Evolutionary conservation across 1,284 basidiomycete genomes (phyloP).

Genomic region (Apiotrichum brassicae): DNA sequence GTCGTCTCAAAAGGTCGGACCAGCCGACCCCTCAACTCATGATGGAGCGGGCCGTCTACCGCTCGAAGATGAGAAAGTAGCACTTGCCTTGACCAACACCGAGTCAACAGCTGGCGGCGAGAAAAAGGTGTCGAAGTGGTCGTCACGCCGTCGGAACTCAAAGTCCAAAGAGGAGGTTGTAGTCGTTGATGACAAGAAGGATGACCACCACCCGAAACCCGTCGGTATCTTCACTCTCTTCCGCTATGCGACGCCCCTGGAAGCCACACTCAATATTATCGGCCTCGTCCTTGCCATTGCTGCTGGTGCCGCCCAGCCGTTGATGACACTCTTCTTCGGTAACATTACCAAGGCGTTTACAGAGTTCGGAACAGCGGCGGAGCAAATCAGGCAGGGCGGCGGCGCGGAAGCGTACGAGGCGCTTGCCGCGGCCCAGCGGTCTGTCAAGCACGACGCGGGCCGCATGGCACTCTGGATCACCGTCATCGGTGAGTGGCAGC

Average conservation of each 20-base stretch:
- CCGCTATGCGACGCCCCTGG: conserved; percentile 36
- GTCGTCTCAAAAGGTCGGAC: no score
- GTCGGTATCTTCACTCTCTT: conserved; percentile 37
- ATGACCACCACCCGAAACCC: conserved; percentile 15
- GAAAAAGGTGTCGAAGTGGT: no score
- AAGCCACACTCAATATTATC: conserved; percentile 34
- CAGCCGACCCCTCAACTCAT: no score
- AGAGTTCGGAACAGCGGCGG: not conserved
- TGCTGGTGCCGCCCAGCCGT: conserved; percentile 41
- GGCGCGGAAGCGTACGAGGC: not conserved
- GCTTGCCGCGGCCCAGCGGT: conserved; percentile 20
- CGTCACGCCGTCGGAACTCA: no score
- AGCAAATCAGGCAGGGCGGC: not conserved
- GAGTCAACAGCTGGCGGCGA: no score
- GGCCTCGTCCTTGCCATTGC: conserved; percentile 40
- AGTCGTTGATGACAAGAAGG: not conserved
- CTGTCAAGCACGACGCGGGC: conserved; percentile 32
- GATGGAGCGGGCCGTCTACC: no score
- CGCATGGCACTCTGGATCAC: conserved; percentile 39
- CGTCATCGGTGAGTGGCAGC: not conserved
- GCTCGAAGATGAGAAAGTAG: no score
- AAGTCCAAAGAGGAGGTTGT: not conserved
- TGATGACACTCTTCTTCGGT: conserved; percentile 48
- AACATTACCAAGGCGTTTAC: conserved; percentile 44
- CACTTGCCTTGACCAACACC: no score